These are phyloP conservation scores for Tuber microsphaerosporum DNA, from an alignment of 495 filamentous ascomycete genomes.

Conservation along the genomic window DNA sequence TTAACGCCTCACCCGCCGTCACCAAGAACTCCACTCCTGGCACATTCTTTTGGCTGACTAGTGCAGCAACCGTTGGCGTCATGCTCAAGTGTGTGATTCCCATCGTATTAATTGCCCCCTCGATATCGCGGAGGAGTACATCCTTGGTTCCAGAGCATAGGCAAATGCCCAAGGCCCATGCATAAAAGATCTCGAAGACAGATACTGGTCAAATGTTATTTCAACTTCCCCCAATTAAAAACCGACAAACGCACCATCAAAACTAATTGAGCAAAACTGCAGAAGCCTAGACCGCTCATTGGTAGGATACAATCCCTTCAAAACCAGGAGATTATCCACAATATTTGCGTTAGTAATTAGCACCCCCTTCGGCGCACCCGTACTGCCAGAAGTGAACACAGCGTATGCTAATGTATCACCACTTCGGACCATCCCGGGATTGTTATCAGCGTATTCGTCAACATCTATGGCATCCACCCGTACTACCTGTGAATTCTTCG, in stretches of 20 bases:
- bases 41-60: conserved; percentile 56
- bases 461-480: conserved; percentile 43
- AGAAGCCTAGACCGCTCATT: conserved; percentile 50
- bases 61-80: conserved; percentile 67
- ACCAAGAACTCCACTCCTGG: conserved; percentile 61
- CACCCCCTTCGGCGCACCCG: conserved; percentile 63
- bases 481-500: conserved; percentile 37
- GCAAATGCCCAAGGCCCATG: conserved; percentile 66
- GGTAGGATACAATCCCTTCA: conserved; percentile 56
- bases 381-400: conserved; percentile 62
- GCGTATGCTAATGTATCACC: conserved; percentile 50
- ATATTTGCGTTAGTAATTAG: conserved; percentile 62
- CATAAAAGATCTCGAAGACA: conserved; percentile 73
- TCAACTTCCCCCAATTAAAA: not conserved
- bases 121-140: conserved; percentile 57
- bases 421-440: conserved; percentile 41
- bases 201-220: conserved; percentile 48
- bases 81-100: conserved; percentile 66
- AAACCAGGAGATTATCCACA: conserved; percentile 57
- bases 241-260: conserved; percentile 49
- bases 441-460: conserved; percentile 35
- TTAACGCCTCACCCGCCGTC: conserved; percentile 65
- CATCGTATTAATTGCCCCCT: conserved; percentile 52
- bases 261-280: conserved; percentile 66
- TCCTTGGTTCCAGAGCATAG: conserved; percentile 63